Base-by-base conservation (phyloP, 1,284 basidiomycete genomes). In the Cutaneotrichosporon sp. region DNA sequence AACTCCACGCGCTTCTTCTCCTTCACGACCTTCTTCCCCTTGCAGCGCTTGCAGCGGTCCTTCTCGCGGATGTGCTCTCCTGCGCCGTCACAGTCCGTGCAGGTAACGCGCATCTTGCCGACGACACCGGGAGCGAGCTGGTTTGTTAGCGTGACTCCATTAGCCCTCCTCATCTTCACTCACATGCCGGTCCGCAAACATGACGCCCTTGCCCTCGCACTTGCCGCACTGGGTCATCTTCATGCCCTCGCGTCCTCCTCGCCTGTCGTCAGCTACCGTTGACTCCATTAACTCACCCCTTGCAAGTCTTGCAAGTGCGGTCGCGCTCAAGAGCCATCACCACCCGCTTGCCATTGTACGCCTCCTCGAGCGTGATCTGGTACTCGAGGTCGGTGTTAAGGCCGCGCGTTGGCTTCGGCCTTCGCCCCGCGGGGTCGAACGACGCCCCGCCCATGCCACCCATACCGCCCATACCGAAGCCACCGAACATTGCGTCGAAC, bases 31-130 rank as follows among this genome's bases (percentile, higher is more conserved):
- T 89, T 90, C 58, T 85, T 84, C 10, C 95, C 95, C 74, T 95
- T 95, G 80, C 95, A 99, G 75, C 92, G 95, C 80, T 94, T 97
- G 83, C 95, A 98, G 66, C 91, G 94, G 70, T 97, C 95, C 75
- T 95, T 95, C 69, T 95, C 93, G 59, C 89, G 86, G 43, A 95
- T 78, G 70, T 87, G 90, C 71, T 87, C 84, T 1, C 95, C 95
- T 60, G 82, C 82, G 1, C 95, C 95, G 53, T 87, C 81, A 72
- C 95, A 98, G 52, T 89, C 87, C 20, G 86, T 79, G 73, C 95
- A 98, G 63, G 84, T 81, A 16, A 80, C 73, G 57, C 81, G 82
- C 27, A 79, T 76, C 62, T 83, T 81, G 1, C 80, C 79, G 46
- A 85, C 79, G 58, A 83, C 68, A 2, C 75, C 73, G 1, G 75